Evolutionary conservation across 2,329 filamentous ascomycete species (phyloP), one percentile per base, ranked within the genome.

Genomic region (Trichophyton rubrum): DNA sequence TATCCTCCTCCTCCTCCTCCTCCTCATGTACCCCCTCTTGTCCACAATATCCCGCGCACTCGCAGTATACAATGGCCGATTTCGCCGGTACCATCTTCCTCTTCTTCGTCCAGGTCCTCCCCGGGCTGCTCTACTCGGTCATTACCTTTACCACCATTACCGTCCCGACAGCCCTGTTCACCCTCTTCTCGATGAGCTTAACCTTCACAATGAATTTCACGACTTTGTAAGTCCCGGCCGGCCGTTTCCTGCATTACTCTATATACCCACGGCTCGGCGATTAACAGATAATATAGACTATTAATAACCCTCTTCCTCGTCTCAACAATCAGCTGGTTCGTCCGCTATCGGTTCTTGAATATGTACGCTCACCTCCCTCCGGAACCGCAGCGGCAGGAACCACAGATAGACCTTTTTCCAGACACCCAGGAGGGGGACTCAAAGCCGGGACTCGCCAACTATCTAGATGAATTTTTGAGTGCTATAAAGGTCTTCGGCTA

Each of bases 401-500:
- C 93, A 0, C 89, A 96, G 67, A 84, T 99, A 70, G 95, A 97
- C 68, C 80, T 99, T 11, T 97, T 97, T 70, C 91, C 93, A 3
- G 92, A 97, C 68, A 86, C 88, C 2, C 89, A 95, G 68, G 92
- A 96, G 66, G 88, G 88, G 57, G 90, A 91, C 64, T 85, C 85
- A 33, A 99, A 99, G 73, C 86, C 90, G 0, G 93, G 92, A 0
- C 79, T 99, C 51, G 85, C 90, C n/a, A 99, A 91, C 71, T 99
- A 99, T 67, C 80, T 99, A 27, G 93, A 99, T 74, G 95, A 99
- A 72, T 99, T 99, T 68, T 78, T 99, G 22, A 97, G 91, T 71
- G 93, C 95, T 33, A 99, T 99, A 77, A 99, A 97, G 74, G 93
- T 99, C 61, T 99, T 99, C 75, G 93, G 93, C 7, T 99, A 97